Evolutionary conservation across 805 yeast species (phyloP).

Genomic region (Cyberlindnera lachancei): DNA sequence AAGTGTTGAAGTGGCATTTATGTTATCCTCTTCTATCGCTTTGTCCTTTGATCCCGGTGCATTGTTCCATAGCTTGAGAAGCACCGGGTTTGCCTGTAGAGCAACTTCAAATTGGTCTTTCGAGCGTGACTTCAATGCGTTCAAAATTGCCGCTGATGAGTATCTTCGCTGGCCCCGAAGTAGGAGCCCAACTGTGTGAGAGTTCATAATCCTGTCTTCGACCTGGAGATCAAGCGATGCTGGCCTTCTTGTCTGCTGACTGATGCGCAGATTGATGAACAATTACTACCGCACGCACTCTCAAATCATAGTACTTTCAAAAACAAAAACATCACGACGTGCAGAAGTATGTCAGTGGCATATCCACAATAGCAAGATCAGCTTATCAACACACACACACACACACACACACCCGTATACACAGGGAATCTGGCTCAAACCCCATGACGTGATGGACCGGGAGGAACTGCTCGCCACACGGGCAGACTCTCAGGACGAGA

Average conservation of each 20-base stretch:
- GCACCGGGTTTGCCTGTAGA: slow-evolving; percentile 6
- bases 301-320: no score
- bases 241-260: no score
- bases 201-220: no score
- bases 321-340: no score
- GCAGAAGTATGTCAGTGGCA: no score
- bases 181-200: neutral
- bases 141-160: slow-evolving; percentile 8
- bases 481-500: slow-evolving; percentile 4
- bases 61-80: slow-evolving; percentile 9
- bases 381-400: no score
- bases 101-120: slow-evolving; percentile 4
- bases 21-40: slow-evolving; percentile 5
- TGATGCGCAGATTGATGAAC: no score
- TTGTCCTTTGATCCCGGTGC: neutral
- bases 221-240: no score
- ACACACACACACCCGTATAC: no score
- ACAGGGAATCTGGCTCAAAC: no score
- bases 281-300: no score
- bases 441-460: slow-evolving; percentile 8
- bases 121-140: slow-evolving; percentile 1
- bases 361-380: no score
- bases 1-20: slow-evolving; percentile 26
- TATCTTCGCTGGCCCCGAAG: slow-evolving; percentile 1
- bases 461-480: slow-evolving; percentile 11